Conservation (phyloP, 805 yeast species). For the Myxozyma kluyveri region DNA sequence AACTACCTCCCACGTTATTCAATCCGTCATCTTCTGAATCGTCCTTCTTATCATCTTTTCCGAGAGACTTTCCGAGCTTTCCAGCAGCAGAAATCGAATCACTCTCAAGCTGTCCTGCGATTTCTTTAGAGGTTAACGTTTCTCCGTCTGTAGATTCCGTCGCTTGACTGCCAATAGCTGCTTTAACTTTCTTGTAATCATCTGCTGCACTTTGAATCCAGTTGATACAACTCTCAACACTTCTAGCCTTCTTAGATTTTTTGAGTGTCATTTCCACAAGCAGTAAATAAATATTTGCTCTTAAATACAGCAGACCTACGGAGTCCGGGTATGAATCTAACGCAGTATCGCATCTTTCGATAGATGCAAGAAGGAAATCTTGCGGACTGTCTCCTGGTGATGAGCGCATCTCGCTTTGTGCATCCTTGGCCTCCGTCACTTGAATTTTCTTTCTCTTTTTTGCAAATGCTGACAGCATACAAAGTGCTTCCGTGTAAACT, state of each 20-base stretch:
- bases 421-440: constrained; percentile 17
- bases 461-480: constrained; percentile 37
- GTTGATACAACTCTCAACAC: constrained; percentile 41
- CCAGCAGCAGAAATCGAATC: neutral
- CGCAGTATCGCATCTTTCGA: constrained; percentile 67
- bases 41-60: neutral
- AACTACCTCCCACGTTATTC: neutral
- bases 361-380: constrained; percentile 65
- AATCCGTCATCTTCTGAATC: neutral
- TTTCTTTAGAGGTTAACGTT: neutral
- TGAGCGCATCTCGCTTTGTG: constrained; percentile 9
- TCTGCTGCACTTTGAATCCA: constrained; percentile 23
- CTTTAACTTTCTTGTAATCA: constrained; percentile 19
- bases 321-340: constrained; percentile 49
- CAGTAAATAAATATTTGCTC: constrained; percentile 47
- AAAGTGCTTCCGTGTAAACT: constrained; percentile 65
- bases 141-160: neutral
- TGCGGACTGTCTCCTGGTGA: constrained; percentile 40
- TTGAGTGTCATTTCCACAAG: constrained; percentile 43
- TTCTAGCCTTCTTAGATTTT: constrained; percentile 36
- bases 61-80: neutral
- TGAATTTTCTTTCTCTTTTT: constrained; percentile 29
- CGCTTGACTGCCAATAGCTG: neutral
- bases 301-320: constrained; percentile 50
- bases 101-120: neutral